Evolutionary conservation across 2,329 filamentous ascomycete species (phyloP), one percentile per base, ranked within the genome.

Genomic region (Fusarium anthophilum): DNA sequence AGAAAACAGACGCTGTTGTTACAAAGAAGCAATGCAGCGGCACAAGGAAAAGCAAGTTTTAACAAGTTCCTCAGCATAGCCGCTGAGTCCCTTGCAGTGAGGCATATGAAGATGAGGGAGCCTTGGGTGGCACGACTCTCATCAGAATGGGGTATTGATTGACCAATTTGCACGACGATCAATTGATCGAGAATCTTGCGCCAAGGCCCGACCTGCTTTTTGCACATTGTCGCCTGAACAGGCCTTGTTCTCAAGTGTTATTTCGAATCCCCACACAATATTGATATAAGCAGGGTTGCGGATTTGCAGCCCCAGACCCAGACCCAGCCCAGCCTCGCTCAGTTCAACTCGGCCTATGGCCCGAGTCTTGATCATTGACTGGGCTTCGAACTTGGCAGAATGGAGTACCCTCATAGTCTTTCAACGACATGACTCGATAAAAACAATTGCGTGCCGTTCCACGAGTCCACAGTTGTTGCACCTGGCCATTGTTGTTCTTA

Each of bases 41-140:
- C 35, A 60, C 44, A 54, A 57, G 64, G 53, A 73, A 69, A 69
- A 73, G 56, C 55, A 67, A 75, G 35, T 50, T 48, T 26, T 8
- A 28, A 37, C 18, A 54, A 54, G 15, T 28, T 47, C 14, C 50
- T 51, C 45, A 57, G 53, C 69, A 57, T 54, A 37, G 41, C 41
- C 32, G 35, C 45, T 56, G 55, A 57, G 63, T 65, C 58, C 70
- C 59, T 70, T 72, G 68, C 68, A 62, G 55, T 50, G n/a, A 48
- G 30, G 30, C 47, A 63, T 38, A 26, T 57, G 28, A 12, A 20
- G 24, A 57, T 28, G 39, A 55, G 35, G 62, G 61, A 48, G 61
- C 30, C 22, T 37, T 20, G 28, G 22, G 12, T 37, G 13, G 38
- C 41, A 26, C 35, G 41, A 18, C 24, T 37, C 15, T 54, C 26